Base-by-base conservation (phyloP, 1,284 basidiomycete species). In the Trametes sp. region DNA sequence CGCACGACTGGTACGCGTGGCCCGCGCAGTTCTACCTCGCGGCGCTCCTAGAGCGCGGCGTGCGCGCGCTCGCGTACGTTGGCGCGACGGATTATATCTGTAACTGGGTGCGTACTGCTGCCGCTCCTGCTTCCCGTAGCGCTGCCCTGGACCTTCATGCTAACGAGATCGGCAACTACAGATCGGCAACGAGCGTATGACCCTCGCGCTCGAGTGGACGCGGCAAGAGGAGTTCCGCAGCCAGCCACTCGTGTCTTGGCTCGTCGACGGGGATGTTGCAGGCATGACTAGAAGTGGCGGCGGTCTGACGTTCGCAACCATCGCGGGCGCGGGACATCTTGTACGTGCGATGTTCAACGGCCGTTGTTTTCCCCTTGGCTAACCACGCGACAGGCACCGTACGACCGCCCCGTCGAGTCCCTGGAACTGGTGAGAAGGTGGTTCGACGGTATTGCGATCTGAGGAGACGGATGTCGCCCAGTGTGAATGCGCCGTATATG, bases 11-110 rank as follows among this genome's bases (percentile, higher is more conserved):
- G 68, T 61, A 62, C n/a, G 70, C 76, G 36, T 82, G 81, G 59
- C 72, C 77, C 2, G 83, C 82, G 0, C 75, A 79, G 68, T 75
- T 83, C 49, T 88, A 94, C 71, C 80, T 94, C 57, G 81, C 84
- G 1, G 87, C 80, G 1, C 81, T 96, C 36, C 84, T 95, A 16
- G 93, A 95, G 70, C 85, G 91, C 26, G 87, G 86, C 1, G 79
- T 96, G 35, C 79, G 84, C 5, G 86, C 89, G 2, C 82, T 96
- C 26, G 85, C 94, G 61, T 93, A 93, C 67, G 89, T 88, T 4
- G 92, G 92, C 2, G 82, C 81, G 10, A 85, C 87, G 62, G 91
- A 93, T 73, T 90, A 81, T 79, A 87, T 90, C 61, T 92, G 90
- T 71, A 93, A 93, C 75, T 89, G 88, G 82, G 76, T 92, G 50